Evolutionary conservation across 148 eudicot genomes (phyloP).

Genomic region (Beta vulgaris): DNA sequence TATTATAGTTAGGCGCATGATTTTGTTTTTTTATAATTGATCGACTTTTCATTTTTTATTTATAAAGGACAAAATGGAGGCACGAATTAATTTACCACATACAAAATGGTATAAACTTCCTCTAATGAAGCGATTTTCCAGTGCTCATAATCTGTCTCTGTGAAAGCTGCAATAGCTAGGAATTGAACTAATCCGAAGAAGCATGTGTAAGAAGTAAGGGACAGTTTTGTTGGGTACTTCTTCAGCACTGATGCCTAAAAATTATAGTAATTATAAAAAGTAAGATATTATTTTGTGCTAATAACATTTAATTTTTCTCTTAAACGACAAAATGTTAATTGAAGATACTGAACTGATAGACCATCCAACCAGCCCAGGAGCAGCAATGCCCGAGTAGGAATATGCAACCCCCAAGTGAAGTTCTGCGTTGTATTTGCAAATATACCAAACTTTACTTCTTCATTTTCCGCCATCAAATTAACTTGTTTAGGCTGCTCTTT

Average conservation of each 20-base stretch:
- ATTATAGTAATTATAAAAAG: no score
- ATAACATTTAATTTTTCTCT: no score
- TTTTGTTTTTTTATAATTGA: no score
- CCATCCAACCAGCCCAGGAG: slow-evolving; percentile 92
- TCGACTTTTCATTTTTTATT: no score
- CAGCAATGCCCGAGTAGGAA: slow-evolving; percentile 72
- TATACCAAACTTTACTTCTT: not conserved
- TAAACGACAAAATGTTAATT: no score
- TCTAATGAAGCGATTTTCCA: slow-evolving; percentile 65
- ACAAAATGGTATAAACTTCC: slow-evolving; percentile 60
- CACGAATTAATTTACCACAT: slow-evolving; percentile 44
- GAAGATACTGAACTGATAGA: slow-evolving; percentile 63
- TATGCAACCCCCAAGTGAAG: slow-evolving; percentile 73
- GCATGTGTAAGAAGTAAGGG: slow-evolving; percentile 72
- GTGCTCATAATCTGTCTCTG: slow-evolving; percentile 50
- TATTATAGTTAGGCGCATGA: not conserved
- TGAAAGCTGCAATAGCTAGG: slow-evolving; percentile 56
- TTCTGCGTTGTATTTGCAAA: slow-evolving; percentile 32
- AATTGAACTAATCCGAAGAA: slow-evolving; percentile 74
- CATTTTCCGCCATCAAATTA: not conserved
- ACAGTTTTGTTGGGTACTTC: slow-evolving; percentile 78
- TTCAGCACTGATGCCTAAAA: slow-evolving; percentile 72
- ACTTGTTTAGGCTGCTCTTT: slow-evolving; percentile 13
- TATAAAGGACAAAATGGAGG: not conserved
- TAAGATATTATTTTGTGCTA: no score